A percentile compares a stretch with the other conserved stretches of the same genome.
These are phyloP conservation scores for Rhynchospora breviuscula DNA, from an alignment of 176 grass and related monocot species.

Conservation along the genomic window DNA sequence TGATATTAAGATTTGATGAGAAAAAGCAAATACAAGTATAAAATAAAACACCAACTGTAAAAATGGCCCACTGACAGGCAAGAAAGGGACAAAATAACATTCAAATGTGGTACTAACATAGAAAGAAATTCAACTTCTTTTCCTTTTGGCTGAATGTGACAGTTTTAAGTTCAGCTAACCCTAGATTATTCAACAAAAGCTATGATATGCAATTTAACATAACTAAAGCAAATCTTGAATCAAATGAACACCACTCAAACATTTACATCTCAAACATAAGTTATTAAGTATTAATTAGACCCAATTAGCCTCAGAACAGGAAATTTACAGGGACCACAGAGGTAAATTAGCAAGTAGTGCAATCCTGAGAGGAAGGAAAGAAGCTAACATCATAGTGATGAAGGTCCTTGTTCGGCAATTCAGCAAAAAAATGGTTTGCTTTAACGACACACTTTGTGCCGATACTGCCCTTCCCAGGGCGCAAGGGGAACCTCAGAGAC, in stretches of 20 bases:
- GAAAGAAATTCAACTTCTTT: not conserved
- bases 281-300: not conserved
- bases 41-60: not conserved
- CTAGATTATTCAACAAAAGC: not conserved
- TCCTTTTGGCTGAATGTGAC: not conserved
- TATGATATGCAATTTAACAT: not conserved
- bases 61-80: not conserved
- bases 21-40: not conserved
- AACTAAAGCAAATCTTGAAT: not conserved
- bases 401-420: conserved; percentile 76
- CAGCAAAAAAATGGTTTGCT: conserved; percentile 93
- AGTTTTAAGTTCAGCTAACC: not conserved
- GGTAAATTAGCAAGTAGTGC: not conserved
- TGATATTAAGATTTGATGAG: not conserved
- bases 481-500: conserved; percentile 55
- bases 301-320: not conserved
- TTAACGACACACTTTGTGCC: conserved; percentile 68
- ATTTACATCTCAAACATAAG: not conserved
- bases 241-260: not conserved
- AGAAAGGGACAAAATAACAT: not conserved
- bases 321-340: not conserved
- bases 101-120: not conserved
- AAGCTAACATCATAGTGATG: conserved; percentile 88
- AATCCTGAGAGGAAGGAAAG: conserved; percentile 7
- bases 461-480: conserved; percentile 65